Evolutionary conservation across 2,329 filamentous ascomycete species (phyloP).

Genomic region (Didymella sp.): DNA sequence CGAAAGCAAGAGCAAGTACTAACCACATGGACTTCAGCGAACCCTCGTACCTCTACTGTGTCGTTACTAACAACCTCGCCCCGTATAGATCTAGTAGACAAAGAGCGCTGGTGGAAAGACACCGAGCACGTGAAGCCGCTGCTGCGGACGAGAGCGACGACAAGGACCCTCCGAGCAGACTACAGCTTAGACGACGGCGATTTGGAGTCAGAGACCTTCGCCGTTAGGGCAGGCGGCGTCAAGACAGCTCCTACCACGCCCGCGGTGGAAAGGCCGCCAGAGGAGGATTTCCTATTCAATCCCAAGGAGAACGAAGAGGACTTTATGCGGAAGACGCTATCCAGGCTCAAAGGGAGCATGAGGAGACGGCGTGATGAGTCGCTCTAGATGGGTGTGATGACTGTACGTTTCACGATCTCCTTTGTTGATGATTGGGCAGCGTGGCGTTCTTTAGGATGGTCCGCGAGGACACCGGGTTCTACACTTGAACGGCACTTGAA

Average conservation of each 20-base stretch:
- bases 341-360: conserved; percentile 15
- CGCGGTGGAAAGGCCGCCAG: conserved; percentile 10
- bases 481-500: background rate
- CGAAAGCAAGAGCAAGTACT: conserved; percentile 21
- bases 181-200: conserved; percentile 10
- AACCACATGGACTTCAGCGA: conserved; percentile 3
- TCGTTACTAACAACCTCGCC: conserved; percentile 16
- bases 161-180: conserved; percentile 8
- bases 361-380: conserved; percentile 4
- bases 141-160: conserved; percentile 10
- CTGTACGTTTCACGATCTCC: conserved; percentile 6
- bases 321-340: conserved; percentile 33
- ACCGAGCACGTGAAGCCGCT: conserved; percentile 22
- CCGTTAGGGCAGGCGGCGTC: conserved; percentile 10
- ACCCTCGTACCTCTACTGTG: conserved; percentile 7
- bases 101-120: conserved; percentile 36
- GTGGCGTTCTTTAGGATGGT: conserved; percentile 7
- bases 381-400: background rate
- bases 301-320: conserved; percentile 34
- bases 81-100: conserved; percentile 25
- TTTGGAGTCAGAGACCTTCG: conserved; percentile 12
- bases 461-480: background rate
- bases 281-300: conserved; percentile 40
- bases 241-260: conserved; percentile 19
- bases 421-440: conserved; percentile 3